These are phyloP conservation scores for Trichosporon sp. DNA, from an alignment of 1,284 basidiomycete genomes.

Conservation along the genomic window DNA sequence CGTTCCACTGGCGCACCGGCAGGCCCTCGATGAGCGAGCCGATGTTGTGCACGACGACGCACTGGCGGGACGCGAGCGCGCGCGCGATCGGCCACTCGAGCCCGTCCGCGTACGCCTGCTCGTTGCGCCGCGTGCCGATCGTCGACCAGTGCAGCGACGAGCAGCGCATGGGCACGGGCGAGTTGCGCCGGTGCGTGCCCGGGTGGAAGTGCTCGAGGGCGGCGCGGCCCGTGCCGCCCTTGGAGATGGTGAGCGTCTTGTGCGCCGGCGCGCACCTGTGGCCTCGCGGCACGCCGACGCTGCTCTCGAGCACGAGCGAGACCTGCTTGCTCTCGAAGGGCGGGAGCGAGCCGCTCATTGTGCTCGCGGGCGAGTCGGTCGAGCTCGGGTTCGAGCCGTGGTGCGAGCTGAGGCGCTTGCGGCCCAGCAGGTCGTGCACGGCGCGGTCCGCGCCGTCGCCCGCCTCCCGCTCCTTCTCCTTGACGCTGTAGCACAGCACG, in stretches of 20 bases:
- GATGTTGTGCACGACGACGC: slow-evolving; percentile 46
- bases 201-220: neutral
- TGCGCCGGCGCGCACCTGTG: slow-evolving; percentile 23
- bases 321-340: slow-evolving; percentile 6
- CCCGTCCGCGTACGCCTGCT: neutral
- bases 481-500: slow-evolving; percentile 34
- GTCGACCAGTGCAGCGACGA: neutral
- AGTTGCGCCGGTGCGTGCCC: neutral
- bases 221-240: neutral
- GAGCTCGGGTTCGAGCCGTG: neutral
- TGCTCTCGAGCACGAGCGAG: slow-evolving; percentile 14
- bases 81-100: slow-evolving; percentile 39
- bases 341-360: neutral
- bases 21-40: slow-evolving; percentile 33
- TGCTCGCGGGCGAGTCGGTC: neutral
- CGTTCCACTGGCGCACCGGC: slow-evolving; percentile 45
- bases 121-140: neutral
- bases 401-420: neutral
- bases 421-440: neutral
- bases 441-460: neutral
- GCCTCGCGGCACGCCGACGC: slow-evolving; percentile 31
- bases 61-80: slow-evolving; percentile 37
- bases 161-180: neutral
- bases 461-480: slow-evolving; percentile 10
- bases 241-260: neutral